Conservation (phyloP, 495 filamentous ascomycete species). For the Xylaria cubensis region DNA sequence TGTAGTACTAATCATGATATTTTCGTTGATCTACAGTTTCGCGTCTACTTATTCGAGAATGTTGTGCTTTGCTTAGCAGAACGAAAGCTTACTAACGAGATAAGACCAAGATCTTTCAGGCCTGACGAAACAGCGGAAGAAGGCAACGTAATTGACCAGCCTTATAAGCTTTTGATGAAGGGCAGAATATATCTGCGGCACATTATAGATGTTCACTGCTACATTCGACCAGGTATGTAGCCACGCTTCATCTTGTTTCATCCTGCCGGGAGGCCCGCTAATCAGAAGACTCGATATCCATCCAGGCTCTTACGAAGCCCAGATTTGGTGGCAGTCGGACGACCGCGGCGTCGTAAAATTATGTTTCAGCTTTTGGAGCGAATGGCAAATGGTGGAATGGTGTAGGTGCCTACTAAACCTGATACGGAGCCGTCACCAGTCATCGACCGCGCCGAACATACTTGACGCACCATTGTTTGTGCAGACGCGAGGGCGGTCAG, state of each 20-base stretch:
- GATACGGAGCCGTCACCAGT: background rate
- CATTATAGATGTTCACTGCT: background rate
- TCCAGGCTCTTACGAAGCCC: background rate
- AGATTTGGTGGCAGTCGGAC: background rate
- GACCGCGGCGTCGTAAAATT: background rate
- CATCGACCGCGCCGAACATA: too few relatives aligned
- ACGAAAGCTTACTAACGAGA: background rate
- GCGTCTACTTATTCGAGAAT: conserved; percentile 1
- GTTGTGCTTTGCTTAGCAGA: background rate
- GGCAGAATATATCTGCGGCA: background rate
- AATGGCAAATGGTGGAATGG: background rate
- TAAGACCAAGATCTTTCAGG: background rate
- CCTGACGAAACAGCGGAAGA: background rate
- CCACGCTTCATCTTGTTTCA: background rate
- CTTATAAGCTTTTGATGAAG: background rate
- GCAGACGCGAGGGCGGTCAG: background rate
- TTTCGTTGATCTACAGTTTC: background rate
- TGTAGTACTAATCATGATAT: background rate
- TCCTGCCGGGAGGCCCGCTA: background rate
- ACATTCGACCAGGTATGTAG: background rate
- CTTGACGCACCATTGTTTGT: background rate
- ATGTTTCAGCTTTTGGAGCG: background rate
- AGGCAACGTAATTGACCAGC: background rate
- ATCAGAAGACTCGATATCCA: background rate
- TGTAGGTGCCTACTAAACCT: background rate